These are phyloP conservation scores for Solanum peruvianum DNA, from an alignment of 257 asterid species.

Conservation along the genomic window DNA sequence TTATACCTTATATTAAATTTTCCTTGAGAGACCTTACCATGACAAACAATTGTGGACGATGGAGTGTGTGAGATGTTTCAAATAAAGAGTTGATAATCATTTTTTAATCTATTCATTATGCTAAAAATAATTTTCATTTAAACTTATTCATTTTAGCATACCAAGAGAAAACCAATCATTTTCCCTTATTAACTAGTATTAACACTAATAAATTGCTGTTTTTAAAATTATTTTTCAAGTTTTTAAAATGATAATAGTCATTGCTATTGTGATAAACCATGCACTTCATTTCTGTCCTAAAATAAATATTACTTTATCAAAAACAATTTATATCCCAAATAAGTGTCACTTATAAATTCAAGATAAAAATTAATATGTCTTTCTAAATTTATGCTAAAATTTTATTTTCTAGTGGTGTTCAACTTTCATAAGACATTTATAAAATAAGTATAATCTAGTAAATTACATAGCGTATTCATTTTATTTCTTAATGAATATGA, in stretches of 20 bases:
- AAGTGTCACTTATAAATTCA: background rate
- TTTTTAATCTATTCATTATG: background rate
- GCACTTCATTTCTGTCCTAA: background rate
- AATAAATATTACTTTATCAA: accelerated
- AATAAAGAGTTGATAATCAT: too few species aligned
- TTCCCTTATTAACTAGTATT: background rate
- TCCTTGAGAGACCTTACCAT: too few species aligned
- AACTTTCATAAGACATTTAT: background rate
- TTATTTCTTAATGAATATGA: background rate
- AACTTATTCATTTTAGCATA: background rate
- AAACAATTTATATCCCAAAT: background rate
- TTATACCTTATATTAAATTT: too few species aligned
- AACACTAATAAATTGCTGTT: background rate
- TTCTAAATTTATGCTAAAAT: background rate
- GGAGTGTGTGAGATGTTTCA: background rate
- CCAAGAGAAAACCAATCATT: background rate
- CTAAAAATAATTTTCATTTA: background rate
- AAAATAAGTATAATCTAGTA: too few species aligned
- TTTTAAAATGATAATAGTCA: background rate
- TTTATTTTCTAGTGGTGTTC: background rate
- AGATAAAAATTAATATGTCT: background rate
- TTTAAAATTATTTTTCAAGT: background rate
- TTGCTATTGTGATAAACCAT: background rate
- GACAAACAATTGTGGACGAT: too few species aligned
- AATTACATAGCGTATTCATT: background rate